phyloP scores from a whole-genome alignment of 345 rosid species.

The Eucalyptus tenuipes region DNA sequence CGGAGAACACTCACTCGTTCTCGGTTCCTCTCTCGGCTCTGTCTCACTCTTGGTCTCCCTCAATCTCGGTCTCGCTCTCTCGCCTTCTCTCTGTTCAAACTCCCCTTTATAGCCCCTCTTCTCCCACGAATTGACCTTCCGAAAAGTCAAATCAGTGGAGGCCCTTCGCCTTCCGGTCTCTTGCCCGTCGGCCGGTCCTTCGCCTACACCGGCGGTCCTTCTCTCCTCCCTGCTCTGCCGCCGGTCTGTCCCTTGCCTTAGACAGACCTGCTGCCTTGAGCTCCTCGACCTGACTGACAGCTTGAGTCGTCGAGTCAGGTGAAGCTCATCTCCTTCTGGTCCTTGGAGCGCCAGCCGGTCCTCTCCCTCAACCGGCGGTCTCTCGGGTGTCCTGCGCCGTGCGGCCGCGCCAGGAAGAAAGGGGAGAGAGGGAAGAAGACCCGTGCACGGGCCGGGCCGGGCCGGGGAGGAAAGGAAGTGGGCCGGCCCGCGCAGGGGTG shows the following conservation, averaged over 20 bases:
- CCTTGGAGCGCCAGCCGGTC: neutral
- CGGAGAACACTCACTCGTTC: neutral
- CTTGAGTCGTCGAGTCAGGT: neutral
- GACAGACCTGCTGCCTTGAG: neutral
- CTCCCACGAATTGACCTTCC: neutral
- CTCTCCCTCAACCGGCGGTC: neutral
- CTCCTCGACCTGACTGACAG: neutral
- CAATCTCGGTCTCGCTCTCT: neutral
- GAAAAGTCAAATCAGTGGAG: neutral
- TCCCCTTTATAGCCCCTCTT: neutral
- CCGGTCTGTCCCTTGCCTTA: neutral
- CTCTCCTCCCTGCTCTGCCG: neutral
- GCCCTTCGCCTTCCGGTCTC: neutral
- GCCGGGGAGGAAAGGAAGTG: too few species aligned
- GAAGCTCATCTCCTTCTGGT: neutral
- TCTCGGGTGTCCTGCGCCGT: neutral
- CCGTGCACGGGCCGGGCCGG: neutral
- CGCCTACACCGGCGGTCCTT: neutral
- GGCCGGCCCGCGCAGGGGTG: too few species aligned
- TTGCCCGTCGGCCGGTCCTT: neutral
- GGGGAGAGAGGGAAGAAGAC: neutral
- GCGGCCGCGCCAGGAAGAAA: neutral
- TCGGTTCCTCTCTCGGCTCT: neutral
- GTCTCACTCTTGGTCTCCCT: neutral
- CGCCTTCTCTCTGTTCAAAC: neutral